phyloP scores from a whole-genome alignment of 163 green algal genomes.

The Chlamydomonas reinhardtii region DNA sequence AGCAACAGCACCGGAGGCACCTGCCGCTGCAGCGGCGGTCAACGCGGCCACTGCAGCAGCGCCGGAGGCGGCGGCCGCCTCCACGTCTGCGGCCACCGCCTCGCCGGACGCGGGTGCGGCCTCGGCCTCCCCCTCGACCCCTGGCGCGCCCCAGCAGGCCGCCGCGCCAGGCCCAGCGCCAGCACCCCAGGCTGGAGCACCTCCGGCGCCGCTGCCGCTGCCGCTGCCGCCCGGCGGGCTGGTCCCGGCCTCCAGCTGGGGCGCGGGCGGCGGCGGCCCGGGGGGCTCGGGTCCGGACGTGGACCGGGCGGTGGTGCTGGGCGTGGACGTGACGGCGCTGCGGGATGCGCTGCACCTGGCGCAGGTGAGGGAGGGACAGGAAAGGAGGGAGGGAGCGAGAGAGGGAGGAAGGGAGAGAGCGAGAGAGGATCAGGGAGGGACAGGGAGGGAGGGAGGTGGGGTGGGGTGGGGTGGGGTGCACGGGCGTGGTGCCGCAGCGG shows the following conservation, averaged over 20 bases:
- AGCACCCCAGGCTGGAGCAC: not conserved
- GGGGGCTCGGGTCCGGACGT: not conserved
- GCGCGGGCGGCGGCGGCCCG: not conserved
- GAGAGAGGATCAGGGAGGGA: too few species aligned
- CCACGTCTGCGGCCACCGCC: not conserved
- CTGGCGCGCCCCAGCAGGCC: too few species aligned
- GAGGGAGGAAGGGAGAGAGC: not conserved
- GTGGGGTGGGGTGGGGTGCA: too few species aligned
- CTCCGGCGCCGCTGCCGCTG: not conserved
- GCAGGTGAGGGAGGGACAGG: not conserved
- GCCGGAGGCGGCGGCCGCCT: too few species aligned
- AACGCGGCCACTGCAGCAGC: not conserved
- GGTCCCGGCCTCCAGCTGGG: not conserved
- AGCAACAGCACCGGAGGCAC: not conserved
- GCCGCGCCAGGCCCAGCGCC: too few species aligned
- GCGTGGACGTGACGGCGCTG: not conserved
- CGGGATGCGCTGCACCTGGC: constrained; percentile 24
- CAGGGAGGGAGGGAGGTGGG: too few species aligned
- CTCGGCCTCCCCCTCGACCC: not conserved
- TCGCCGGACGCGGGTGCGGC: too few species aligned
- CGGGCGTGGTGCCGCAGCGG: too few species aligned
- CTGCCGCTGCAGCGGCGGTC: not conserved
- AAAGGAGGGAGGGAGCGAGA: not conserved
- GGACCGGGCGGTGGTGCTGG: not conserved
- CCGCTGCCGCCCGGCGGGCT: not conserved